Evolutionary conservation across 1,139 yeast species (phyloP), one percentile per base, ranked within the genome.

Genomic region (Sugiyamaella grinbergsii): DNA sequence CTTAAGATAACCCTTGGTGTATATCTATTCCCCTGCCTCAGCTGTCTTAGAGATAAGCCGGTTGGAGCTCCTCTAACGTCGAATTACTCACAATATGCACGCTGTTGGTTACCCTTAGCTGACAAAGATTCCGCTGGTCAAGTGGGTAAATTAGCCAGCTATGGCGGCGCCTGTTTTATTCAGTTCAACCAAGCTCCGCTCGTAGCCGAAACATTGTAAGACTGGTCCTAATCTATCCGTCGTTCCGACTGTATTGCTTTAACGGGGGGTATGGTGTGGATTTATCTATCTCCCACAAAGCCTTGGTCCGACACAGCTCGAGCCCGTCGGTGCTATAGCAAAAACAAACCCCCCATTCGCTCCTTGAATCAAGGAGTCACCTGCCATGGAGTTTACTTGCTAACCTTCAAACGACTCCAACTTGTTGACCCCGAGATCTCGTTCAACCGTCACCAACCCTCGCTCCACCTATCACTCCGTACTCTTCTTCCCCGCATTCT

Each of bases 61-160:
- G 15, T 11, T 13, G 20, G 43, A 39, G 32, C 33, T 26, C 34
- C 33, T 22, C 43, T 38, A 23, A 23, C 5, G 26, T 23, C 26
- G 8, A 8, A 5, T 29, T 15, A 5, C 7, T 22, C 16, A n/a
- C 11, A 7, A 5, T 20, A 6, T n/a, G n/a, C n/a, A 22, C 49
- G 49, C 43, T 45, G 49, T 45, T 22, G 31, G 49, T 45, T 45
- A 38, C 49, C 49, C 13, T 45, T 45, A 45, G 49, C 42, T 45
- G 49, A 45, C 42, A 19, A 2, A 24, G 22, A 15, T 20, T n/a
- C 4, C 22, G 16, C 24, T 18, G 13, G 16, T 15, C 10, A 18
- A 19, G 38, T 19, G 22, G 23, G 20, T 18, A 16, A 10, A n/a
- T n/a, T n/a, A n/a, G n/a, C n/a, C 31, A 26, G 31, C 8, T 5